phyloP scores from a whole-genome alignment of 2,329 filamentous ascomycete species.

The Trichophyton rubrum region DNA sequence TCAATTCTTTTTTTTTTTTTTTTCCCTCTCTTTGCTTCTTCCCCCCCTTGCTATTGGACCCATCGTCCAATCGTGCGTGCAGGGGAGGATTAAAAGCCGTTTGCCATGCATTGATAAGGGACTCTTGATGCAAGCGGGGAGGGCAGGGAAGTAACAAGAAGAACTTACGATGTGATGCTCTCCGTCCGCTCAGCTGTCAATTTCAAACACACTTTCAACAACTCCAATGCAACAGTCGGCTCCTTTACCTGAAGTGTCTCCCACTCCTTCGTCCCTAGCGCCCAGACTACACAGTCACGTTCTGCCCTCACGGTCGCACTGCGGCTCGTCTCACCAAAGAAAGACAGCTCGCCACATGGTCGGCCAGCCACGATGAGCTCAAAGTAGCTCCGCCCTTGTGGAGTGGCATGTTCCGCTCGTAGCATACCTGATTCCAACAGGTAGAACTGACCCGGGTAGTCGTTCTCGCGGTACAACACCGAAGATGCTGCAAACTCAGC shows the following conservation, averaged over 20 bases:
- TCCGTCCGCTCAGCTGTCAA: constrained; percentile 89
- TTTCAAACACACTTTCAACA: constrained; percentile 80
- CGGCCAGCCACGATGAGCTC: constrained; percentile 91
- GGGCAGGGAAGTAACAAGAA: constrained; percentile 4
- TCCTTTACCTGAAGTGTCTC: constrained; percentile 57
- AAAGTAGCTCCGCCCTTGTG: constrained; percentile 66
- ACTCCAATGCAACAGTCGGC: constrained; percentile 65
- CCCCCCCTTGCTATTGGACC: background rate
- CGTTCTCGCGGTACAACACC: constrained; percentile 64
- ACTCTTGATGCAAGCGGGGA: background rate
- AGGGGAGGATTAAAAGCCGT: background rate
- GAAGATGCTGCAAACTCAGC: constrained; percentile 56
- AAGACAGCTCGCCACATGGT: constrained; percentile 89
- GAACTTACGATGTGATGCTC: constrained; percentile 47
- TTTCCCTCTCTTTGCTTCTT: no score
- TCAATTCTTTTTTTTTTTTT: background rate
- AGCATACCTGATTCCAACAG: constrained; percentile 81
- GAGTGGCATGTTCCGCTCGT: constrained; percentile 77
- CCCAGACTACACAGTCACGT: constrained; percentile 69
- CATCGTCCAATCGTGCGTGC: background rate
- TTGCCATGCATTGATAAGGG: background rate
- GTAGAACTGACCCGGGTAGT: constrained; percentile 73
- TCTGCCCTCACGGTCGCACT: constrained; percentile 81
- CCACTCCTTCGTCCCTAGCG: constrained; percentile 63
- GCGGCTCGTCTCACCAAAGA: constrained; percentile 80